These are phyloP conservation scores for Rhizopogon vesiculosus DNA, from an alignment of 768 basidiomycete genomes.

Conservation along the genomic window DNA sequence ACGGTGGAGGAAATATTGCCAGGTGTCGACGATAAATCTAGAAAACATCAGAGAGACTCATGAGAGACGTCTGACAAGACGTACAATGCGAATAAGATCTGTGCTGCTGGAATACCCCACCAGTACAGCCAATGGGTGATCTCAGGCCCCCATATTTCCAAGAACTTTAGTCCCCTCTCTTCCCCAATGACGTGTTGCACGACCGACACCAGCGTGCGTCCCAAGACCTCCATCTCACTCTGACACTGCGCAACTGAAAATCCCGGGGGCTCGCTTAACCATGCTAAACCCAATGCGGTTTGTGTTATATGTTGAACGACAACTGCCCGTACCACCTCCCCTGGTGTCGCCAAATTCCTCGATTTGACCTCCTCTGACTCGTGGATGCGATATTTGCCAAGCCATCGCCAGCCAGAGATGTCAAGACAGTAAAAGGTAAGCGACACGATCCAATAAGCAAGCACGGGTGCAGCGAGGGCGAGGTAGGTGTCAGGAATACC, in stretches of 20 bases:
- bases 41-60: neutral
- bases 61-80: slow-evolving; percentile 28
- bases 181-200: slow-evolving; percentile 38
- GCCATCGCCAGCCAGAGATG: slow-evolving; percentile 63
- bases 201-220: slow-evolving; percentile 34
- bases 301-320: slow-evolving; percentile 84
- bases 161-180: slow-evolving; percentile 29
- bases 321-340: slow-evolving; percentile 75
- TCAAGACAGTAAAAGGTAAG: slow-evolving; percentile 82
- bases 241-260: slow-evolving; percentile 33
- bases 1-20: slow-evolving; percentile 97
- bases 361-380: slow-evolving; percentile 74
- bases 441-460: slow-evolving; percentile 83
- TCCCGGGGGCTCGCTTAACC: slow-evolving; percentile 46
- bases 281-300: slow-evolving; percentile 66
- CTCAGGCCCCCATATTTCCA: slow-evolving; percentile 32
- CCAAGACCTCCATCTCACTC: slow-evolving; percentile 38
- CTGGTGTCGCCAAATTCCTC: slow-evolving; percentile 69
- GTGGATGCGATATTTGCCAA: slow-evolving; percentile 89
- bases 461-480: slow-evolving; percentile 67
- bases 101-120: slow-evolving; percentile 82
- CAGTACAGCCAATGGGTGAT: slow-evolving; percentile 75
- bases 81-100: slow-evolving; percentile 79
- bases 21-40: slow-evolving; percentile 93
- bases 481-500: slow-evolving; percentile 66